A percentile compares a stretch with the other conserved stretches of the same genome.
Evolutionary conservation across 1,284 basidiomycete species (phyloP).

Genomic region (Ceratobasidium sp.): DNA sequence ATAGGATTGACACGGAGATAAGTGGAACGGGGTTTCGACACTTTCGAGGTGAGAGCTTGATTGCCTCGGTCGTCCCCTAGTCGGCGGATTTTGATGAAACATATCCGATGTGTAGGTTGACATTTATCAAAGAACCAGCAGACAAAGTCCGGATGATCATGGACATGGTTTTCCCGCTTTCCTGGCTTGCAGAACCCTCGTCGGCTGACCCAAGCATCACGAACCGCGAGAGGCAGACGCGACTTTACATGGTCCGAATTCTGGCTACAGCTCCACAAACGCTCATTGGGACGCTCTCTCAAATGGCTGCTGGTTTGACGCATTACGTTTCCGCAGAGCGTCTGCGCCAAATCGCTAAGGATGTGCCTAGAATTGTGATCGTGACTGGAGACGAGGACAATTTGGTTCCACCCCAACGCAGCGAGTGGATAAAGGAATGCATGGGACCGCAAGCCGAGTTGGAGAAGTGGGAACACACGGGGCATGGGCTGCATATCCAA

Average conservation of each 20-base stretch:
- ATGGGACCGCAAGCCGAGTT: slow-evolving; percentile 75
- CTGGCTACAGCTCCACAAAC: slow-evolving; percentile 68
- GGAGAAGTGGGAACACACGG: slow-evolving; percentile 69
- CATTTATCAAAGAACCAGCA: slow-evolving; percentile 62
- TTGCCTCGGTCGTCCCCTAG: not conserved
- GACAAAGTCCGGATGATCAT: slow-evolving; percentile 65
- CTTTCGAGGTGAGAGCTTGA: slow-evolving; percentile 52
- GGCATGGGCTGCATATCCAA: slow-evolving; percentile 75
- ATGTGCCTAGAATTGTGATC: slow-evolving; percentile 71
- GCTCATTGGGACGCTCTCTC: slow-evolving; percentile 72
- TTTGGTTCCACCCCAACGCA: slow-evolving; percentile 69
- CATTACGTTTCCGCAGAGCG: slow-evolving; percentile 70
- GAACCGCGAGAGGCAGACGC: slow-evolving; percentile 68
- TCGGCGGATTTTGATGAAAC: not conserved
- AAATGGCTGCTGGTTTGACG: slow-evolving; percentile 76
- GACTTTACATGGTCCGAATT: slow-evolving; percentile 65
- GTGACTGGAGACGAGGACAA: slow-evolving; percentile 80
- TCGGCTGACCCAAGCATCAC: slow-evolving; percentile 66
- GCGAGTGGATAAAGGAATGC: slow-evolving; percentile 64
- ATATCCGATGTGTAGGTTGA: slow-evolving; percentile 52
- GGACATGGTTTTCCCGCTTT: slow-evolving; percentile 68
- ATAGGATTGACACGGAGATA: not conserved
- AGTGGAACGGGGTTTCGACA: slow-evolving; percentile 61
- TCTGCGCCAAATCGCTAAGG: slow-evolving; percentile 64
- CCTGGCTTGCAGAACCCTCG: slow-evolving; percentile 67